These are phyloP conservation scores for Amaranthus palmeri DNA, from an alignment of 148 eudicot genomes.

Conservation along the genomic window DNA sequence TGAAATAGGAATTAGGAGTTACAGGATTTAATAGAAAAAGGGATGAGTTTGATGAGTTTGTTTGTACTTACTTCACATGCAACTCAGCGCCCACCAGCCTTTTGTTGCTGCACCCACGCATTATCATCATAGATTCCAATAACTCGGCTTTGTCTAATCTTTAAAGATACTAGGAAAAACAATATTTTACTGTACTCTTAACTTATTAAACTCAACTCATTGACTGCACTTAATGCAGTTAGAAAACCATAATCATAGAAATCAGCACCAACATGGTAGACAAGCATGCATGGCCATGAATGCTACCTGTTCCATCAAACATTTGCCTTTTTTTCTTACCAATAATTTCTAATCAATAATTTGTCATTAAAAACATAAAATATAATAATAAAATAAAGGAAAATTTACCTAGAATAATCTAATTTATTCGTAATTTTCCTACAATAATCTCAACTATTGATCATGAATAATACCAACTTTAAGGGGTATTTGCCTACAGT, in stretches of 20 bases:
- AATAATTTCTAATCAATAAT: no score
- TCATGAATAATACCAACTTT: no score
- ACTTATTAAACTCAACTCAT: not conserved
- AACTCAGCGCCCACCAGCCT: constrained; percentile 24
- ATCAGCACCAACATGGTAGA: constrained; percentile 15
- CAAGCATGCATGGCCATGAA: constrained; percentile 16
- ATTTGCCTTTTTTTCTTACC: no score
- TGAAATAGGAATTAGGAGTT: no score
- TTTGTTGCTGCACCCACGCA: constrained; percentile 21
- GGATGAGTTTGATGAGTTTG: constrained; percentile 9
- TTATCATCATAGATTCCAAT: constrained; percentile 22
- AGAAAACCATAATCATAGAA: constrained; percentile 20
- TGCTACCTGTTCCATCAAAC: no score
- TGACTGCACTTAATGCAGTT: not conserved
- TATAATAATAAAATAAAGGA: no score
- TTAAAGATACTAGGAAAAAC: not conserved
- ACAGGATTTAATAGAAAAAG: constrained; percentile 2
- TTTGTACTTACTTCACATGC: constrained; percentile 25
- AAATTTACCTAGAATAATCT: no score
- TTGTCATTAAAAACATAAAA: no score
- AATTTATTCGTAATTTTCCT: no score
- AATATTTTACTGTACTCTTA: not conserved
- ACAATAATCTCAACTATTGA: no score
- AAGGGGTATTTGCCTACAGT: no score
- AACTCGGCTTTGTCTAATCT: constrained; percentile 3